Percentiles rank a stretch among this genome's conserved stretches.
Conservation (phyloP, 106 monocot species). For the Acorus calamus region DNA sequence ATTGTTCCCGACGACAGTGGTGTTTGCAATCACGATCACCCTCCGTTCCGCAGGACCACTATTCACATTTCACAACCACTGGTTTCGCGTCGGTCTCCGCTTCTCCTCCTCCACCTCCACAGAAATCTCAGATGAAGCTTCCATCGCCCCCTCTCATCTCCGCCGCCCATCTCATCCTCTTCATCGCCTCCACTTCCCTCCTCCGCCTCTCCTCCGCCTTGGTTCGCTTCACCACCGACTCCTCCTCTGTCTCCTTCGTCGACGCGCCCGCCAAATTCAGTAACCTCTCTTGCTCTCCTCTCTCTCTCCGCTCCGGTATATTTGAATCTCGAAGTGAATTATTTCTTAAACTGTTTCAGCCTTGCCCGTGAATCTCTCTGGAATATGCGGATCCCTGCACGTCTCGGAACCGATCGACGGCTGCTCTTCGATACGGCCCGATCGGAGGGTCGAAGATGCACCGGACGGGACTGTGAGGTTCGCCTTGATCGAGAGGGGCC, state of each 20-base stretch:
- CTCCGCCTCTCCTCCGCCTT: constrained; percentile 38
- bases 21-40: too few species aligned
- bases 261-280: constrained; percentile 86
- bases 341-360: constrained; percentile 18
- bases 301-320: not conserved
- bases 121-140: too few species aligned
- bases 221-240: constrained; percentile 39
- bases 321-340: not conserved
- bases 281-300: constrained; percentile 3
- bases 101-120: too few species aligned
- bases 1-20: too few species aligned
- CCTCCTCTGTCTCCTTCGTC: constrained; percentile 71
- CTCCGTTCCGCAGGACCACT: too few species aligned
- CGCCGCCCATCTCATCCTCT: not conserved
- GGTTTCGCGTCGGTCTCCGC: too few species aligned
- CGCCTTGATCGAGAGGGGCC: constrained; percentile 38
- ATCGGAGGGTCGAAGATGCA: not conserved
- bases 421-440: constrained; percentile 29
- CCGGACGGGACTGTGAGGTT: constrained; percentile 4
- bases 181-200: constrained; percentile 15
- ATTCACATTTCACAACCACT: too few species aligned
- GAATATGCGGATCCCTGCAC: constrained; percentile 68
- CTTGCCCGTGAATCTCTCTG: constrained; percentile 42
- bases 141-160: too few species aligned
- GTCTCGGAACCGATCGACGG: constrained; percentile 59